Conservation (phyloP, 2,329 filamentous ascomycete genomes). For the Epicoccum nigrum region DNA sequence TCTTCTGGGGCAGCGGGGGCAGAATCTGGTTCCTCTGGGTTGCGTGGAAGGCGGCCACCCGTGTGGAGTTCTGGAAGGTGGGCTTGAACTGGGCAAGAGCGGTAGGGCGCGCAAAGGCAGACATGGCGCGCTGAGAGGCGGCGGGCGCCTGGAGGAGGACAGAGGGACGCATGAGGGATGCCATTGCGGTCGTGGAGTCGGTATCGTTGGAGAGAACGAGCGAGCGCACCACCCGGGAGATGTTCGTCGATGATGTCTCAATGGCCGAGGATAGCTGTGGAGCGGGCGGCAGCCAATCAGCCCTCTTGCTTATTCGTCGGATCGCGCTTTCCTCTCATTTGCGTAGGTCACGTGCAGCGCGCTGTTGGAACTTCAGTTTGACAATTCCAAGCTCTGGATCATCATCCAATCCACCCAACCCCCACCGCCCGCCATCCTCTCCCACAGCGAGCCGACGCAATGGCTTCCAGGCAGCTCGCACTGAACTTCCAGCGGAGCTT, state of each 20-base stretch:
- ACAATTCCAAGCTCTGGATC: conserved; percentile 28
- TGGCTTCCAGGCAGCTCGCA: conserved; percentile 98
- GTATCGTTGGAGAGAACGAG: conserved; percentile 3
- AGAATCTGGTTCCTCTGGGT: conserved; percentile 77
- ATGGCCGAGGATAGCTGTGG: conserved; percentile 15
- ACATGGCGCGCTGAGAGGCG: conserved; percentile 53
- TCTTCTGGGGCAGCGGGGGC: conserved; percentile 83
- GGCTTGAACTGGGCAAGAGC: conserved; percentile 47
- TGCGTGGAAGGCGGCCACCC: conserved; percentile 85
- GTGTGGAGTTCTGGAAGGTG: conserved; percentile 50
- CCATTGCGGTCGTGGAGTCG: conserved; percentile 51
- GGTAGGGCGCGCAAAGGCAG: conserved; percentile 47
- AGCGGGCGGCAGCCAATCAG: conserved; percentile 6
- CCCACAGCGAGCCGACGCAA: conserved; percentile 54
- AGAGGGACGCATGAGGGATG: conserved; percentile 58
- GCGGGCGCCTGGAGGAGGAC: conserved; percentile 56
- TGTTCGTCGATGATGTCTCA: conserved; percentile 13
- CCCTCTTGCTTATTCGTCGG: background rate
- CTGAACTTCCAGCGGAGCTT: conserved; percentile 90
- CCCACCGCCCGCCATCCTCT: conserved; percentile 37
- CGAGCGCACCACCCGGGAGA: conserved; percentile 6
- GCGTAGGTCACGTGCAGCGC: background rate
- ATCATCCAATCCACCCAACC: conserved; percentile 32
- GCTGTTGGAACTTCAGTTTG: conserved; percentile 7
- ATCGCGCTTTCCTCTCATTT: conserved; percentile 3